phyloP scores from a whole-genome alignment of 441 rosid genomes.

The Croton laevigatus region DNA sequence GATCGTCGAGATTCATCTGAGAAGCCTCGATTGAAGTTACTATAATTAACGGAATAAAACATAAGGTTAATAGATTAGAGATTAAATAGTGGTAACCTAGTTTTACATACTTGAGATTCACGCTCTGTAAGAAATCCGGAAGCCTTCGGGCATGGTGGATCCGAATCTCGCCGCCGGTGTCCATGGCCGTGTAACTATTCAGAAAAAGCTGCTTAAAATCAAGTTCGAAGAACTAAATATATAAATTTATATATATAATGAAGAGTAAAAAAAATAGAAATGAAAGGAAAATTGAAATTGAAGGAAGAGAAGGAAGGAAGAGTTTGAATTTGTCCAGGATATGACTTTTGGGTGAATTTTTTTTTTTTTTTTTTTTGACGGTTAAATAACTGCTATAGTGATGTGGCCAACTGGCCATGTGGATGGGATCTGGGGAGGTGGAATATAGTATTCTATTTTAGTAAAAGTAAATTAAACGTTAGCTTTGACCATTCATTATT shows the following conservation, averaged over 20 bases:
- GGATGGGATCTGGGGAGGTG: neutral
- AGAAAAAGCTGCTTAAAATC: neutral
- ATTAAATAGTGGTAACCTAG: constrained; percentile 66
- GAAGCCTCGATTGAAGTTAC: constrained; percentile 46
- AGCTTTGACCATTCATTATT: too few species aligned
- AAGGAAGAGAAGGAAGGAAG: constrained; percentile 7
- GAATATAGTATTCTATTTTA: neutral
- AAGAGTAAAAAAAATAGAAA: too few species aligned
- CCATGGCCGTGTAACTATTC: constrained; percentile 22
- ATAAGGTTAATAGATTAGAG: constrained; percentile 52
- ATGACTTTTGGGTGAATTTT: neutral
- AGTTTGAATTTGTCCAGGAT: neutral
- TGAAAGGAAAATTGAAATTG: constrained; percentile 17
- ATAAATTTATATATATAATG: too few species aligned
- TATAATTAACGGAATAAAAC: constrained; percentile 50
- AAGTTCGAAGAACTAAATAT: too few species aligned
- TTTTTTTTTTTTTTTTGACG: neutral
- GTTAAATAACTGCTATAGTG: constrained; percentile 19
- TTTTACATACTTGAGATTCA: constrained; percentile 74
- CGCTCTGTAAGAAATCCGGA: constrained; percentile 76
- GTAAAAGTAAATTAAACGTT: too few species aligned
- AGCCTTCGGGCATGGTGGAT: constrained; percentile 48
- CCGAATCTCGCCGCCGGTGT: constrained; percentile 45
- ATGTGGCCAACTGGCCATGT: constrained; percentile 14
- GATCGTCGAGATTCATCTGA: constrained; percentile 45